Evolutionary conservation across 179 eudicot species (phyloP).

Genomic region (Heliamphora pulchella): DNA sequence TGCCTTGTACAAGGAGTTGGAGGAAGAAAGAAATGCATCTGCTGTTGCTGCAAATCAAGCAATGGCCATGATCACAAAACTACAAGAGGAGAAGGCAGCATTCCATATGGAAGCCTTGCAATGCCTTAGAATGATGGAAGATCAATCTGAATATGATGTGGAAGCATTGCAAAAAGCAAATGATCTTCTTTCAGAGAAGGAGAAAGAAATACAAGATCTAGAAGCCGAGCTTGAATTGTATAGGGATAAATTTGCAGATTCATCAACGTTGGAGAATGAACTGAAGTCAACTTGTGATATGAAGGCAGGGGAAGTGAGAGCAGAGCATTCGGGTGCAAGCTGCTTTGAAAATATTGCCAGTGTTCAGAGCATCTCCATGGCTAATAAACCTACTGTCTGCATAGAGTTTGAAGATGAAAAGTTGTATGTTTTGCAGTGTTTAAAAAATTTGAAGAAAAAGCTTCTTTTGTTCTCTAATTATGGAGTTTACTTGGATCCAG

Average conservation of each 20-base stretch:
- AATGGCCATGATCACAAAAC: constrained; percentile 92
- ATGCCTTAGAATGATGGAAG: constrained; percentile 88
- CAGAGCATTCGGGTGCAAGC: constrained; percentile 20
- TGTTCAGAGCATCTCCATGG: constrained; percentile 12
- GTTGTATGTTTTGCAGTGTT: constrained; percentile 30
- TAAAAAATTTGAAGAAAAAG: constrained; percentile 47
- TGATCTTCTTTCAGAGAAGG: constrained; percentile 64
- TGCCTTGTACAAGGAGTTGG: constrained; percentile 69
- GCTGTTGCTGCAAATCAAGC: constrained; percentile 82
- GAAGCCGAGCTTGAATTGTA: constrained; percentile 62
- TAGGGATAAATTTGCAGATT: constrained; percentile 37
- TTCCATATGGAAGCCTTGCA: constrained; percentile 94
- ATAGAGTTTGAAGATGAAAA: constrained; percentile 43
- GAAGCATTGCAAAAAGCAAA: constrained; percentile 76
- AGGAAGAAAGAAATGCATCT: constrained; percentile 96
- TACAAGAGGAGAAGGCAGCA: constrained; percentile 95
- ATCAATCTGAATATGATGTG: constrained; percentile 84
- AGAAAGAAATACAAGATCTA: constrained; percentile 65
- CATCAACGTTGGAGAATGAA: constrained; percentile 21
- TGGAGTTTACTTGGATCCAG: constrained; percentile 21
- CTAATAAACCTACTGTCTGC: constrained; percentile 9
- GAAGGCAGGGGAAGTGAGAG: constrained; percentile 17
- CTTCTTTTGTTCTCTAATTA: constrained; percentile 30
- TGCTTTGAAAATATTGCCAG: constrained; percentile 14
- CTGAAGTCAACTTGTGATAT: constrained; percentile 25